phyloP scores from a whole-genome alignment of 2,329 filamentous ascomycete species.

The Aureobasidium mangrovei region DNA sequence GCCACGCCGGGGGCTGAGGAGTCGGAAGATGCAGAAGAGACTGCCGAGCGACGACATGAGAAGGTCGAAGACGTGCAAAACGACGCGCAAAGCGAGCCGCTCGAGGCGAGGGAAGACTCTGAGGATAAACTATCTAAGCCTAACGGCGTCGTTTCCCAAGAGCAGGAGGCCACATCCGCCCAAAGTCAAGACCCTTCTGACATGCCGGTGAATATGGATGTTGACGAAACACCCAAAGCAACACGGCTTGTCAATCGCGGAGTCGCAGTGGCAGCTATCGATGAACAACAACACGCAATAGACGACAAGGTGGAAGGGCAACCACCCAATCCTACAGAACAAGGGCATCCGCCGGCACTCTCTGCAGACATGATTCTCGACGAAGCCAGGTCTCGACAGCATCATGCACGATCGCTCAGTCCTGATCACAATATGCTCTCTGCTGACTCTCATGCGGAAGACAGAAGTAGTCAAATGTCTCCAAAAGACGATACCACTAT shows the following conservation, averaged over 20 bases:
- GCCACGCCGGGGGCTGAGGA: constrained; percentile 22
- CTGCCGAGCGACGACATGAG: constrained; percentile 12
- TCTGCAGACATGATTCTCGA: not conserved
- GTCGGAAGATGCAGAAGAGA: constrained; percentile 22
- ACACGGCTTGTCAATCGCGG: too few relatives aligned
- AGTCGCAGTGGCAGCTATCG: too few relatives aligned
- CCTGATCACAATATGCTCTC: constrained; percentile 12
- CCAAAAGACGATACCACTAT: constrained; percentile 17
- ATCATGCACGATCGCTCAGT: not conserved
- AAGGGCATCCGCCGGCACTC: not conserved
- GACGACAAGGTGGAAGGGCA: not conserved
- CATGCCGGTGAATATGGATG: not conserved
- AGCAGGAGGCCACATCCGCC: not conserved
- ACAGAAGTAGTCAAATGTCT: constrained; percentile 16
- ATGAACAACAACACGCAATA: not conserved
- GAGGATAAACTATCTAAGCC: not conserved
- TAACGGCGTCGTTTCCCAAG: not conserved
- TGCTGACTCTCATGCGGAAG: constrained; percentile 14
- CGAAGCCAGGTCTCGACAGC: not conserved
- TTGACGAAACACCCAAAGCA: not conserved
- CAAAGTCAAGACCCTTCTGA: not conserved
- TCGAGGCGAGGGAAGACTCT: not conserved
- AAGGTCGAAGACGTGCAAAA: not conserved
- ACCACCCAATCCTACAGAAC: not conserved
- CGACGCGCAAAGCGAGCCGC: not conserved